Conservation (phyloP, 2,329 filamentous ascomycete species). For the Colletotrichum horii region DNA sequence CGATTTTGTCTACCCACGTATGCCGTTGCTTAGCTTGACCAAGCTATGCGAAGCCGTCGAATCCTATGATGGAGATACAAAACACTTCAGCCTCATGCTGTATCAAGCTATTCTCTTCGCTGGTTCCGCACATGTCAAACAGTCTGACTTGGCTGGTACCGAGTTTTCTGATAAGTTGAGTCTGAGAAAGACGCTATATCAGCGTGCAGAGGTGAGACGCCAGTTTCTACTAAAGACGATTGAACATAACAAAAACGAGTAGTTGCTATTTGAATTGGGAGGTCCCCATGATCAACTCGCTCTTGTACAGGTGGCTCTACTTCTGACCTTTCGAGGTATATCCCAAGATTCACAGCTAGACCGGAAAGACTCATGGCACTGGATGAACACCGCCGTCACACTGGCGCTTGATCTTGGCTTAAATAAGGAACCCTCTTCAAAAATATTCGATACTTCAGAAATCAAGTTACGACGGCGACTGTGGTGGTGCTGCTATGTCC, state of each 20-base stretch:
- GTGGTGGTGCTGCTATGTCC: not conserved
- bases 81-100: not conserved
- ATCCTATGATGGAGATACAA: not conserved
- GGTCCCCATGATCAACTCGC: not conserved
- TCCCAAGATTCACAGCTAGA: not conserved
- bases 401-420: not conserved
- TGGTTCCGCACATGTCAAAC: not conserved
- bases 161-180: not conserved
- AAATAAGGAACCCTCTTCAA: not conserved
- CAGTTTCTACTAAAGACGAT: not conserved
- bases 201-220: not conserved
- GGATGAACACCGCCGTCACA: not conserved
- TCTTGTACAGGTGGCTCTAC: not conserved
- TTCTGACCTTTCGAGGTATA: not conserved
- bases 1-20: not conserved
- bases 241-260: not conserved
- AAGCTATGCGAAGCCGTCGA: not conserved
- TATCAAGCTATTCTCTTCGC: not conserved
- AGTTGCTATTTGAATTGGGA: not conserved
- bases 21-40: not conserved
- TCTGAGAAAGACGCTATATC: not conserved
- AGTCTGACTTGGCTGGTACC: not conserved
- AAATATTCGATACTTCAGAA: not conserved
- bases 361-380: not conserved
- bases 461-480: not conserved